A percentile compares a stretch with the other conserved stretches of the same genome.
Evolutionary conservation across 2,329 filamentous ascomycete species (phyloP).

Genomic region (Harringtonia lauricola): DNA sequence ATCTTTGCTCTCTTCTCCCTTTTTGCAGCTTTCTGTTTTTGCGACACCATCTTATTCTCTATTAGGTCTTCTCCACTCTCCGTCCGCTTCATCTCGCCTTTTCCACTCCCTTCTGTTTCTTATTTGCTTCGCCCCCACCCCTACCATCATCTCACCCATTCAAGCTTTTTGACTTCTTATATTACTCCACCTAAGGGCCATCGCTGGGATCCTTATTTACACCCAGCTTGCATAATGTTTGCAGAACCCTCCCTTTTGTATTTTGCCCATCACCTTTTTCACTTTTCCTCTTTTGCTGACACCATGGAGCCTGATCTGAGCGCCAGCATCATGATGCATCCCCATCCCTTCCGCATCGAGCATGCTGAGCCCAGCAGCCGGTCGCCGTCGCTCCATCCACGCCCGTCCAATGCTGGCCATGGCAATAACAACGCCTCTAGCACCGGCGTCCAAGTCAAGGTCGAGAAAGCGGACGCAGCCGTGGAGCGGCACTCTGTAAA

Average conservation of each 20-base stretch:
- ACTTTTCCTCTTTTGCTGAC: background rate
- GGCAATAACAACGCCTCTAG: conserved; percentile 28
- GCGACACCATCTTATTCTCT: background rate
- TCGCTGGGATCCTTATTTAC: no score
- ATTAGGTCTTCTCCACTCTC: no score
- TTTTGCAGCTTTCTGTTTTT: background rate
- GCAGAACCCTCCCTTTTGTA: no score
- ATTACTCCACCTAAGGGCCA: no score
- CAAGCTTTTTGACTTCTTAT: background rate
- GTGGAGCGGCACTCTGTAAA: conserved; percentile 28
- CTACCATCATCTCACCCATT: background rate
- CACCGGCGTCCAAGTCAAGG: conserved; percentile 31
- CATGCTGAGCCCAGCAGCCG: conserved; percentile 19
- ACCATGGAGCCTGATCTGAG: conserved; percentile 21
- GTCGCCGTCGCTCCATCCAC: conserved; percentile 16
- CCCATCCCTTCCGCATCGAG: conserved; percentile 28
- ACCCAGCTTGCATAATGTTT: no score
- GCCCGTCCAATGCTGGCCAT: conserved; percentile 2
- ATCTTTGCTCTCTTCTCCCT: background rate
- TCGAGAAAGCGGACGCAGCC: conserved; percentile 24
- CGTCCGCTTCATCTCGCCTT: no score
- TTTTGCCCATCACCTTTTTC: no score
- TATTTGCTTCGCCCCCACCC: background rate
- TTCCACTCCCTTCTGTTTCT: background rate
- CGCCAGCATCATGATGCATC: conserved; percentile 20